A percentile compares a stretch with the other conserved stretches of the same genome.
phyloP scores from a whole-genome alignment of 2,329 filamentous ascomycete species.

The Alternaria rosae region DNA sequence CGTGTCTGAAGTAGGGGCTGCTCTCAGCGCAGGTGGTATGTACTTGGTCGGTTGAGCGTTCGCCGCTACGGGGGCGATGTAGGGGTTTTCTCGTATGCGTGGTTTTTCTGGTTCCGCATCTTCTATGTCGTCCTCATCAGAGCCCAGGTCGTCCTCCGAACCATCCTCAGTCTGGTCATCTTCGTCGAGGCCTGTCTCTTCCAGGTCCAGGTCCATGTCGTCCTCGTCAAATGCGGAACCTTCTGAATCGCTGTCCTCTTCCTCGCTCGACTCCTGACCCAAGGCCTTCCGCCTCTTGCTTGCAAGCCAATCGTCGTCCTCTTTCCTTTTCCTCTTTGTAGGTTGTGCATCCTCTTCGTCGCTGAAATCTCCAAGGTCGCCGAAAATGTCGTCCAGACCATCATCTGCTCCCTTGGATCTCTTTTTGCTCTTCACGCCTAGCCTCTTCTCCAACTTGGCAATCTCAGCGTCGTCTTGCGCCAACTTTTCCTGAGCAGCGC shows the following conservation, averaged over 20 bases:
- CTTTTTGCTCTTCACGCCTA: constrained; percentile 82
- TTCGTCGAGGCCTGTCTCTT: constrained; percentile 25
- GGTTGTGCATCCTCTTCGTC: constrained; percentile 58
- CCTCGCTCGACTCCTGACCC: constrained; percentile 25
- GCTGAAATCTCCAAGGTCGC: constrained; percentile 61
- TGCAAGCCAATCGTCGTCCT: constrained; percentile 68
- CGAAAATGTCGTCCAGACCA: constrained; percentile 80
- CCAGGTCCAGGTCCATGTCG: constrained; percentile 37
- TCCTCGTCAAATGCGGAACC: constrained; percentile 37
- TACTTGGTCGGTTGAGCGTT: constrained; percentile 71
- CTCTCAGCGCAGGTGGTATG: constrained; percentile 83
- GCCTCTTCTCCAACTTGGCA: constrained; percentile 81
- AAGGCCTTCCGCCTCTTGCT: constrained; percentile 64
- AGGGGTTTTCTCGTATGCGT: constrained; percentile 80
- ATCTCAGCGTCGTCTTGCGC: constrained; percentile 89
- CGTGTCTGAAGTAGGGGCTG: constrained; percentile 66
- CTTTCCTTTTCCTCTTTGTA: constrained; percentile 64
- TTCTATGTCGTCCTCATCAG: constrained; percentile 36
- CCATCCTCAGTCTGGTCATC: constrained; percentile 34
- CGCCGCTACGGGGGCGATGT: constrained; percentile 71
- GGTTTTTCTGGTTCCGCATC: constrained; percentile 43
- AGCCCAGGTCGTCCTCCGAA: constrained; percentile 42
- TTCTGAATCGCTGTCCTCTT: constrained; percentile 38
- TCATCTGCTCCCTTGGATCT: constrained; percentile 76
- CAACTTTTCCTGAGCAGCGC: constrained; percentile 64